Evolutionary conservation across 31 red algal species (phyloP).

Genomic region (Odonthalia washingtoniensis): DNA sequence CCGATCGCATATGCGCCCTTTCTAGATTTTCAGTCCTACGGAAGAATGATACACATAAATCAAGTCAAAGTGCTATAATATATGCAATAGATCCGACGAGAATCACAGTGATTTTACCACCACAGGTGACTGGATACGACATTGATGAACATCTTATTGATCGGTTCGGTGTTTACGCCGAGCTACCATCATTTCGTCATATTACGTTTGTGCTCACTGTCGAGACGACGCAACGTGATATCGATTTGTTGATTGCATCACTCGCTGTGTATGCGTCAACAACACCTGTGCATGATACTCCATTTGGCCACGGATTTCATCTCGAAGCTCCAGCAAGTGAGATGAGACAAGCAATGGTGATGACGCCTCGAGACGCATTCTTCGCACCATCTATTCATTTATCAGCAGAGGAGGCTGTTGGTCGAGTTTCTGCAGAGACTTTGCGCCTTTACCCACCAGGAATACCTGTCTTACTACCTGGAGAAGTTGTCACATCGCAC

Average conservation of each 20-base stretch:
- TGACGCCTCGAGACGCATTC: constrained; percentile 82
- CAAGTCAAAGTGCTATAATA: not conserved
- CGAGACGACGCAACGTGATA: constrained; percentile 64
- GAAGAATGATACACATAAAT: not conserved
- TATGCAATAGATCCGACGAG: constrained; percentile 52
- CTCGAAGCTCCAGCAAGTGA: constrained; percentile 6
- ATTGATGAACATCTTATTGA: constrained; percentile 81
- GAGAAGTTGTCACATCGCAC: constrained; percentile 54
- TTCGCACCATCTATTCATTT: constrained; percentile 32
- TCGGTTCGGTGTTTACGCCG: constrained; percentile 89
- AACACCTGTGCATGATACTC: not conserved
- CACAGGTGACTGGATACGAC: constrained; percentile 64
- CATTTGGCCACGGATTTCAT: not conserved
- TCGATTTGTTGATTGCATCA: constrained; percentile 60
- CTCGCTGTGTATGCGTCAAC: constrained; percentile 39
- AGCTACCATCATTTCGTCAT: constrained; percentile 77
- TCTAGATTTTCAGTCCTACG: constrained; percentile 52
- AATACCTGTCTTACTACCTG: constrained; percentile 86
- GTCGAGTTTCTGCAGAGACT: constrained; percentile 64
- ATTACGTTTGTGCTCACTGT: constrained; percentile 76
- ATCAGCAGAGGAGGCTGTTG: constrained; percentile 48
- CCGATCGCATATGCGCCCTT: constrained; percentile 32
- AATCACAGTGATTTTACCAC: constrained; percentile 54
- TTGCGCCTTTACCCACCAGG: constrained; percentile 92
- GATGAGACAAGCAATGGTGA: constrained; percentile 14